Evolutionary conservation across 495 filamentous ascomycete genomes (phyloP).

Genomic region (Tuber microsphaerosporum): DNA sequence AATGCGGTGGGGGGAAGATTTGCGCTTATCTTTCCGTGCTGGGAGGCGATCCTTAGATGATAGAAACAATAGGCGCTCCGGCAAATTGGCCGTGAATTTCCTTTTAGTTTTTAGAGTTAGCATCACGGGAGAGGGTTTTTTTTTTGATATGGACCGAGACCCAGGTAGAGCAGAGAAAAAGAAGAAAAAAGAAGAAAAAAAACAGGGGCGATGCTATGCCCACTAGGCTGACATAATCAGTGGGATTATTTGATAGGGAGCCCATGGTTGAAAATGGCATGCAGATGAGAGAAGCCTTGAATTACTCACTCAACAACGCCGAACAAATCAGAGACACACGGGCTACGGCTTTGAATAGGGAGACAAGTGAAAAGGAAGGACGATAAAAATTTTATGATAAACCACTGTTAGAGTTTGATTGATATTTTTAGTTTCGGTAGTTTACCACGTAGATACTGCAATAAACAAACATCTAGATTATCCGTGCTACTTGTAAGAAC

Average conservation of each 20-base stretch:
- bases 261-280: not conserved
- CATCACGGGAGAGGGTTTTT: not conserved
- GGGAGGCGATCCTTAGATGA: not conserved
- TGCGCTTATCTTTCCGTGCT: slow-evolving; percentile 4
- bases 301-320: not conserved
- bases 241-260: not conserved
- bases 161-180: not conserved
- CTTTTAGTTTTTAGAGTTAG: not conserved
- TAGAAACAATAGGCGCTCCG: not conserved
- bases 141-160: not conserved
- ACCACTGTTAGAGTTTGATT: not conserved
- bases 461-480: not conserved
- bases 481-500: not conserved
- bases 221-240: not conserved
- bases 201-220: not conserved
- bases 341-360: not conserved
- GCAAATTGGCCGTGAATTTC: not conserved
- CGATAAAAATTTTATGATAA: not conserved
- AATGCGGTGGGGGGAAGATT: not conserved
- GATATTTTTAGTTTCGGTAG: slow-evolving; percentile 5
- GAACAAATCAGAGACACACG: not conserved
- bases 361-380: not conserved
- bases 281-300: not conserved
- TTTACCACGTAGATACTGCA: not conserved
- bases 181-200: no score